Percentiles rank a stretch among this genome's conserved stretches.
These are phyloP conservation scores for Colletotrichum musae DNA, from an alignment of 2,329 filamentous ascomycete species.

Conservation along the genomic window DNA sequence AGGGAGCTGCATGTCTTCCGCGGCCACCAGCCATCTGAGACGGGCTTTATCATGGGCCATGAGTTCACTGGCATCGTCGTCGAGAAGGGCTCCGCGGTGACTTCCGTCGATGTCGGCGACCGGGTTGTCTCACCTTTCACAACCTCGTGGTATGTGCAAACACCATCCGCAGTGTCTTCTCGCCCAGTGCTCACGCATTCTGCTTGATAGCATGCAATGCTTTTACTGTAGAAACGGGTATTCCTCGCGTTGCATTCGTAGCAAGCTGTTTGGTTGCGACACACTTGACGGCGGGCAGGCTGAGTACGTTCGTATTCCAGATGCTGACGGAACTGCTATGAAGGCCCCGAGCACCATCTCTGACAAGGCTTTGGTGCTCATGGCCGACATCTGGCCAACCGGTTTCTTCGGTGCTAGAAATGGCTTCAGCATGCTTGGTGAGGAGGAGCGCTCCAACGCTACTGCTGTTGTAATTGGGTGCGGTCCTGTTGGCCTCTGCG, in stretches of 20 bases:
- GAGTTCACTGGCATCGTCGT: slow-evolving; percentile 87
- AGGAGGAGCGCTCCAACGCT: slow-evolving; percentile 73
- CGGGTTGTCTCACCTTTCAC: slow-evolving; percentile 89
- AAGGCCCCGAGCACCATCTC: slow-evolving; percentile 78
- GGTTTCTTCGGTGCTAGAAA: slow-evolving; percentile 88
- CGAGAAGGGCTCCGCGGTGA: slow-evolving; percentile 77
- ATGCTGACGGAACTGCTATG: slow-evolving; percentile 85
- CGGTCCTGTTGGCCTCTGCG: slow-evolving; percentile 88
- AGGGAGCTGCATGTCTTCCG: slow-evolving; percentile 91
- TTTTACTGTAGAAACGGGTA: slow-evolving; percentile 87
- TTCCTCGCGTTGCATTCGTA: slow-evolving; percentile 82
- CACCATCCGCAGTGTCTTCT: neutral
- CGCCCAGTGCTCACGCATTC: neutral
- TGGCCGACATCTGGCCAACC: slow-evolving; percentile 94
- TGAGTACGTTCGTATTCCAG: slow-evolving; percentile 85
- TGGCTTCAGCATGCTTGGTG: slow-evolving; percentile 76
- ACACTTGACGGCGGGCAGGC: slow-evolving; percentile 84
- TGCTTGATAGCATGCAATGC: slow-evolving; percentile 71
- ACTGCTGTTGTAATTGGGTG: slow-evolving; percentile 88
- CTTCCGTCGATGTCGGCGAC: slow-evolving; percentile 80
- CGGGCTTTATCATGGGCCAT: slow-evolving; percentile 81
- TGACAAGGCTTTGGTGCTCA: slow-evolving; percentile 83
- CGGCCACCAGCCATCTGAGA: slow-evolving; percentile 79
- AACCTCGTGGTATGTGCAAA: slow-evolving; percentile 74
- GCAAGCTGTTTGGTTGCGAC: slow-evolving; percentile 78